Percentiles rank a stretch among this genome's conserved stretches.
Evolutionary conservation across 73 alveolate species (phyloP).

Genomic region (Paramecium pentaurelia): DNA sequence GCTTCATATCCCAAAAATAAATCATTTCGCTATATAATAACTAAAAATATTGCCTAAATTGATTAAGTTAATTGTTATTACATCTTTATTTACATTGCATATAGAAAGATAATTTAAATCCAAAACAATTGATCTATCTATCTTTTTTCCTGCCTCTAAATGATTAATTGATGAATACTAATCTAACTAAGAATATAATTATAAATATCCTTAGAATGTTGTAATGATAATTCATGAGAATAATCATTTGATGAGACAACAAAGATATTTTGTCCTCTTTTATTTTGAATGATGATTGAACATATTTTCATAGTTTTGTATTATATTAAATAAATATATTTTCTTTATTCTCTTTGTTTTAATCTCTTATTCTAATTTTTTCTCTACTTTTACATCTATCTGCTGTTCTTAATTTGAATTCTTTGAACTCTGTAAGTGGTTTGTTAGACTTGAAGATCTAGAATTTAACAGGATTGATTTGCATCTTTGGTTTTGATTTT

Average conservation of each 20-base stretch:
- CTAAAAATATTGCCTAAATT: conserved; percentile 19
- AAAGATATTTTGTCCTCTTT: not conserved
- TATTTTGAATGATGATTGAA: not conserved
- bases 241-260: conserved; percentile 20
- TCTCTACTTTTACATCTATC: not conserved
- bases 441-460: not conserved
- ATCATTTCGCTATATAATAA: not conserved
- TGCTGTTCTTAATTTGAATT: conserved; percentile 35
- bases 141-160: conserved; percentile 1
- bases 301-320: not conserved
- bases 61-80: not conserved
- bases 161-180: not conserved
- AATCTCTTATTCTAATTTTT: not conserved
- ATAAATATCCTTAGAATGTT: not conserved
- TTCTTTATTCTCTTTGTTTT: not conserved
- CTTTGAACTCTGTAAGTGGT: conserved; percentile 40
- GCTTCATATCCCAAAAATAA: conserved; percentile 45
- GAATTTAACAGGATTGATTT: not conserved
- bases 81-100: conserved; percentile 18
- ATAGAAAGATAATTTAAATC: not conserved
- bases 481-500: not conserved
- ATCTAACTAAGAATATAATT: not conserved
- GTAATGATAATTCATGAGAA: not conserved
- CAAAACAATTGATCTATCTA: not conserved
- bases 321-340: not conserved